Conservation (phyloP, 2,329 filamentous ascomycete genomes). For the Hypoxylon sp. region DNA sequence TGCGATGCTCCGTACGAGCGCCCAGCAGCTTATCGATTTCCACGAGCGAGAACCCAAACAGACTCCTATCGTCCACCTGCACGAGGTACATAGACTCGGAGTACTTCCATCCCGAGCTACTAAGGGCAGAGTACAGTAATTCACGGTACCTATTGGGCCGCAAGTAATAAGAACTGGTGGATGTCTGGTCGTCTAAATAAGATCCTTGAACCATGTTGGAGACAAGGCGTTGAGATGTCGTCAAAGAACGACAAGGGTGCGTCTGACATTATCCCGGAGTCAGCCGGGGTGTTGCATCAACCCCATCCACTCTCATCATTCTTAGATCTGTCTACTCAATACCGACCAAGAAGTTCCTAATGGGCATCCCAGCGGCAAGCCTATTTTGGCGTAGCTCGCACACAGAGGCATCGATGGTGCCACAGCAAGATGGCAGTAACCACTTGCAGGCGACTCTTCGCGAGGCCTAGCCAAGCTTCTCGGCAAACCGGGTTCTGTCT, state of each 20-base stretch:
- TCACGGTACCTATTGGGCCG: slow-evolving; percentile 39
- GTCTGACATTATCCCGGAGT: slow-evolving; percentile 49
- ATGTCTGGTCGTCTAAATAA: slow-evolving; percentile 50
- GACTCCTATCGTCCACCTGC: slow-evolving; percentile 6
- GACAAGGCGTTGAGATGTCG: slow-evolving; percentile 55
- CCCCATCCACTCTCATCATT: slow-evolving; percentile 35
- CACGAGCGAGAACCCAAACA: slow-evolving; percentile 22
- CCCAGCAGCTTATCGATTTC: slow-evolving; percentile 22
- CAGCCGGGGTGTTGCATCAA: slow-evolving; percentile 45
- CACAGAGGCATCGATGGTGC: slow-evolving; percentile 4
- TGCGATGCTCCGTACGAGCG: slow-evolving; percentile 19
- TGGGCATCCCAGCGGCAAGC: slow-evolving; percentile 18
- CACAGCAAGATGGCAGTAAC: slow-evolving; percentile 12
- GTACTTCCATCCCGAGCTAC: slow-evolving; percentile 25
- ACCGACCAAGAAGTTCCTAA: slow-evolving; percentile 26
- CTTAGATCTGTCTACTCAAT: slow-evolving; percentile 39
- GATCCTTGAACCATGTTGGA: slow-evolving; percentile 61
- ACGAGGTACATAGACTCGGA: slow-evolving; percentile 24
- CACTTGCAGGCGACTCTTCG: slow-evolving; percentile 25
- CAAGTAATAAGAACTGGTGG: slow-evolving; percentile 44
- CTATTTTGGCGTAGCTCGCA: slow-evolving; percentile 23
- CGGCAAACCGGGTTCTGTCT: slow-evolving; percentile 24
- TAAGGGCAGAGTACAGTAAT: slow-evolving; percentile 30
- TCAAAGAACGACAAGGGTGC: slow-evolving; percentile 52
- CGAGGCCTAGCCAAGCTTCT: slow-evolving; percentile 16